A percentile compares a stretch with the other conserved stretches of the same genome.
Conservation (phyloP, 225 moss, liverwort and hornwort species). For the Pseudoscleropodium purum region DNA sequence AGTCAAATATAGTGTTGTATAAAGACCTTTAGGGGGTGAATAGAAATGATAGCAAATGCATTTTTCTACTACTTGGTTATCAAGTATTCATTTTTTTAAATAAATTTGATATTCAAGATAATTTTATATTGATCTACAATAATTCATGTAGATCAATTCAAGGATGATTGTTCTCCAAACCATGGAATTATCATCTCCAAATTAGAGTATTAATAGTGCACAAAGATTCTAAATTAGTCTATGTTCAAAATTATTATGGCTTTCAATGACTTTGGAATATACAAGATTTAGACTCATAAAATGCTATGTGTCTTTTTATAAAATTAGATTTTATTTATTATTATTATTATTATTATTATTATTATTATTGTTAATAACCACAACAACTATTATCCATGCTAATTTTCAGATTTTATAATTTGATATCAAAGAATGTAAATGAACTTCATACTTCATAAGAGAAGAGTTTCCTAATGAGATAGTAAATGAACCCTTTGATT, state of each 20-base stretch:
- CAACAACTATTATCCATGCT: too few species aligned
- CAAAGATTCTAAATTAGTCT: neutral
- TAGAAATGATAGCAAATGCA: neutral
- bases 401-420: too few species aligned
- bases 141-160: neutral
- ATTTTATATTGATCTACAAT: neutral
- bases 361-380: too few species aligned
- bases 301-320: neutral
- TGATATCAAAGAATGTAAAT: too few species aligned
- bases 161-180: neutral
- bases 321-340: neutral
- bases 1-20: neutral
- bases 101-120: neutral
- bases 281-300: neutral
- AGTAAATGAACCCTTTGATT: too few species aligned
- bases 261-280: neutral
- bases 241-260: neutral
- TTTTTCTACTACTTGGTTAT: neutral
- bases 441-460: too few species aligned
- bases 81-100: neutral
- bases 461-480: too few species aligned
- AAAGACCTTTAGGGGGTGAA: neutral
- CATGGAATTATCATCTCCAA: neutral
- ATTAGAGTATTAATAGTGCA: neutral
- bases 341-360: too few species aligned